Evolutionary conservation across 805 yeast species (phyloP).

Genomic region (Candida insectalens): DNA sequence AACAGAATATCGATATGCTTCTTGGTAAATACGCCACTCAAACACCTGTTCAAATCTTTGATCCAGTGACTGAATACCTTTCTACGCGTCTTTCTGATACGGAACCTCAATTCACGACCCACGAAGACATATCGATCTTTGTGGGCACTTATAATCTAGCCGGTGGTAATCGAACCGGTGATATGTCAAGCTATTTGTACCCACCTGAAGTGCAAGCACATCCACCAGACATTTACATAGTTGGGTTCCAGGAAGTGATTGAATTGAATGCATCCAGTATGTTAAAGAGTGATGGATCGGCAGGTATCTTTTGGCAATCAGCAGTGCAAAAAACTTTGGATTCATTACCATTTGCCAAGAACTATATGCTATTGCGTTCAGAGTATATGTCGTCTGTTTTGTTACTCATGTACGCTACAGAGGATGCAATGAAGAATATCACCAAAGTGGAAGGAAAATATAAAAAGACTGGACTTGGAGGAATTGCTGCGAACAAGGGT

Average conservation of each 20-base stretch:
- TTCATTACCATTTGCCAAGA: constrained; percentile 13
- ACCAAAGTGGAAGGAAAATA: constrained; percentile 90
- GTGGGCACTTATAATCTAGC: constrained; percentile 85
- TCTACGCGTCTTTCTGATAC: constrained; percentile 44
- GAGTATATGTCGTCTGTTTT: constrained; percentile 68
- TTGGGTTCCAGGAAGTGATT: constrained; percentile 91
- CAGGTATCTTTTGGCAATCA: constrained; percentile 71
- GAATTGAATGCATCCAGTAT: constrained; percentile 90
- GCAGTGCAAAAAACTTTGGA: constrained; percentile 56
- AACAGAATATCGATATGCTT: constrained; percentile 77
- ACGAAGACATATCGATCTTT: constrained; percentile 51
- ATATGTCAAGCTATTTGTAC: constrained; percentile 71
- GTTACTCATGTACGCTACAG: constrained; percentile 52
- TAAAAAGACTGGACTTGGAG: constrained; percentile 93
- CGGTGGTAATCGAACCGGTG: constrained; percentile 52
- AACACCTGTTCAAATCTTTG: constrained; percentile 62
- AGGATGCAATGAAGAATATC: constrained; percentile 36
- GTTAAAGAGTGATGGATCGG: constrained; percentile 73
- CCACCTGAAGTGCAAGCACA: constrained; percentile 46
- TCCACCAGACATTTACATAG: constrained; percentile 71
- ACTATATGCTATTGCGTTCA: constrained; percentile 56
- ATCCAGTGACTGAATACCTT: constrained; percentile 85
- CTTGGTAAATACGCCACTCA: constrained; percentile 77
- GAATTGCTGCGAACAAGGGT: constrained; percentile 95
- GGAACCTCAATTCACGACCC: constrained; percentile 47